These are phyloP conservation scores for Nemania diffusa DNA, from an alignment of 2,329 filamentous ascomycete genomes.

Conservation along the genomic window DNA sequence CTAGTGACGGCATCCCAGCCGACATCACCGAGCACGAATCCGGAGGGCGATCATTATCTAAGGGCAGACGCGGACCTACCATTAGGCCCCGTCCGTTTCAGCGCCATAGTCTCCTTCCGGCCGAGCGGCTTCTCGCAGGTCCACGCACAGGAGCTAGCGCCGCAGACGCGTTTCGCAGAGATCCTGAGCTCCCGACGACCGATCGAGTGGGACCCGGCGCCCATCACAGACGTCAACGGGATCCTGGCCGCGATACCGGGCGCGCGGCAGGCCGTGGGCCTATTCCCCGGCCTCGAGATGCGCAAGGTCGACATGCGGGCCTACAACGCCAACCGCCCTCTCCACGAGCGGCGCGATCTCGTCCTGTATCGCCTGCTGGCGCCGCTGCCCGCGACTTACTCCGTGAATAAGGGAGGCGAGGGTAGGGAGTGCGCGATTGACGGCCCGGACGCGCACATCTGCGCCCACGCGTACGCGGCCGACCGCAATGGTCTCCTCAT, in stretches of 20 bases:
- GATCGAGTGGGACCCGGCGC: constrained; percentile 57
- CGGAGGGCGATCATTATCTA: constrained; percentile 52
- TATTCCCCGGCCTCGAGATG: constrained; percentile 64
- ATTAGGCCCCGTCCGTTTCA: constrained; percentile 59
- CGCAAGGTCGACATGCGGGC: constrained; percentile 63
- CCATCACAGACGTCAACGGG: constrained; percentile 58
- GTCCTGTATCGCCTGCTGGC: constrained; percentile 60
- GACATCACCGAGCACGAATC: constrained; percentile 51
- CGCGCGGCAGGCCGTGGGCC: constrained; percentile 53
- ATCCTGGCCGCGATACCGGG: constrained; percentile 45
- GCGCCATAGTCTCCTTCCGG: constrained; percentile 64
- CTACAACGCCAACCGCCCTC: constrained; percentile 55
- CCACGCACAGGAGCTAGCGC: constrained; percentile 54
- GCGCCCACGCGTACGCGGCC: constrained; percentile 61
- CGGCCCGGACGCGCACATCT: constrained; percentile 58
- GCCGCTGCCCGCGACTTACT: constrained; percentile 54
- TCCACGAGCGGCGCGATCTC: constrained; percentile 60
- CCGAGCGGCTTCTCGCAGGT: constrained; percentile 52
- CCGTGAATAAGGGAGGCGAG: background rate
- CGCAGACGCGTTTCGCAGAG: constrained; percentile 56
- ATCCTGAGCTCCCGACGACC: constrained; percentile 54
- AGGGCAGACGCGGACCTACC: constrained; percentile 53
- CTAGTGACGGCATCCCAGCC: constrained; percentile 63
- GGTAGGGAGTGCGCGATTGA: constrained; percentile 33
- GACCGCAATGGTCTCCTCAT: constrained; percentile 66